Base-by-base conservation (phyloP, 176 grass and related monocot genomes). In the Phyllostachys edulis region DNA sequence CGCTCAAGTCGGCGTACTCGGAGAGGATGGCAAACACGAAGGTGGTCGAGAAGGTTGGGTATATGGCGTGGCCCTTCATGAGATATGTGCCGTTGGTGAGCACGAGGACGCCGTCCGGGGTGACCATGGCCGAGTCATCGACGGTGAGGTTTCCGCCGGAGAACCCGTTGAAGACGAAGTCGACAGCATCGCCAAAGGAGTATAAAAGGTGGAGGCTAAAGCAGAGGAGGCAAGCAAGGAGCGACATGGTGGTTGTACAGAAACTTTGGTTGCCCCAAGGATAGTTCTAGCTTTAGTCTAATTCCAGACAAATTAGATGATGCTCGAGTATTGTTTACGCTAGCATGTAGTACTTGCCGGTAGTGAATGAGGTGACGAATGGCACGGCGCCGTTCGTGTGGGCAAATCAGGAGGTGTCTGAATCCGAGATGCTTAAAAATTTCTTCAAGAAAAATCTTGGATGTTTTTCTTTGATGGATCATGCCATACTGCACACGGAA, bases 11-110 rank as follows among this genome's bases (percentile, higher is more conserved):
- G 13, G 61, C 24, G 11, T 82, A 66, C 63, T 66, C 32, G 67
- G 16, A 71, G 14, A 0, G 78, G 20, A 78, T 86, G 41, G 42
- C 80, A 24, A 83, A 90, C 21, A 75, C 89, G 52, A 84, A 90
- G 10, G 89, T 90, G 36, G 84, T 84, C 27, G 89, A 90, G 71
- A 88, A 88, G 50, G 73, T 71, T 39, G 81, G 87, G 52, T 80
- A 52, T 14, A 89, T 57, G 38, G 81, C 81, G 39, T 89, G 87
- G 40, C 81, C 81, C 36, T 72, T 63, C n/a, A 29, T 18, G 20
- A n/a, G 15, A 34, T 29, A 17, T 6, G 73, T 66, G 29, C n/a
- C 72, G 69, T 79, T 84, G 68, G 81, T 85, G 21, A 89, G 24
- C 27, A 69, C 46, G 9, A 80, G 46, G 44, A 89, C 49, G 41